These are phyloP conservation scores for Hymenoscyphus albidus DNA, from an alignment of 2,329 filamentous ascomycete species.

Conservation along the genomic window DNA sequence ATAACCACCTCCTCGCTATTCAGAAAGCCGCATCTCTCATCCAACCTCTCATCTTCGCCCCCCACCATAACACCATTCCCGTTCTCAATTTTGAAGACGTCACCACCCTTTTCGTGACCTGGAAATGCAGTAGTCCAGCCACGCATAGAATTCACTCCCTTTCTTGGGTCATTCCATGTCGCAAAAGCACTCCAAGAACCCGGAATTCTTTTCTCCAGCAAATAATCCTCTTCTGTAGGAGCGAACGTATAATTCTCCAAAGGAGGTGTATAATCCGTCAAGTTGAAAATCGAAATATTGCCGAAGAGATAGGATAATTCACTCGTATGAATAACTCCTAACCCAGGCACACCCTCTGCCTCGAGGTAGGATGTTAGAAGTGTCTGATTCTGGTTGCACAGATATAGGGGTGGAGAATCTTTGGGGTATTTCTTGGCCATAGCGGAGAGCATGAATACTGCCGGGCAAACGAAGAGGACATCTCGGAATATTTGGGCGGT, in stretches of 20 bases:
- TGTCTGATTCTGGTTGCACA: constrained; percentile 53
- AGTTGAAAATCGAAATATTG: constrained; percentile 43
- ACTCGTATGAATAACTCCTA: constrained; percentile 48
- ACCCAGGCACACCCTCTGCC: constrained; percentile 35
- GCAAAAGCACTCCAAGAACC: constrained; percentile 48
- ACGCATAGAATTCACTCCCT: constrained; percentile 37
- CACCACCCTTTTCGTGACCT: constrained; percentile 21
- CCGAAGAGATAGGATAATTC: constrained; percentile 52
- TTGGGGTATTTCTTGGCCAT: constrained; percentile 34
- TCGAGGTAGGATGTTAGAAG: constrained; percentile 45
- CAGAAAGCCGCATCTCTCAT: constrained; percentile 53
- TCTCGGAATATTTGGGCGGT: constrained; percentile 48
- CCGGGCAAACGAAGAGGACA: constrained; percentile 48
- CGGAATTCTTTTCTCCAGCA: constrained; percentile 39
- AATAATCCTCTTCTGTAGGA: constrained; percentile 40
- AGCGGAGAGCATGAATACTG: constrained; percentile 41
- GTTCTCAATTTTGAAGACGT: constrained; percentile 45
- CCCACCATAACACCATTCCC: constrained; percentile 41
- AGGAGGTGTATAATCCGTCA: constrained; percentile 25
- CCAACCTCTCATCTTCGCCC: constrained; percentile 42
- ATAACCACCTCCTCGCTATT: constrained; percentile 42
- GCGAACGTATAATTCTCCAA: constrained; percentile 30
- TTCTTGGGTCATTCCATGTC: constrained; percentile 36
- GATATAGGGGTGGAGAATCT: constrained; percentile 41
- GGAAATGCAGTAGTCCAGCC: constrained; percentile 41